Percentiles rank a stretch among this genome's conserved stretches.
phyloP scores from a whole-genome alignment of 345 rosid genomes.

The Theobroma cacao region DNA sequence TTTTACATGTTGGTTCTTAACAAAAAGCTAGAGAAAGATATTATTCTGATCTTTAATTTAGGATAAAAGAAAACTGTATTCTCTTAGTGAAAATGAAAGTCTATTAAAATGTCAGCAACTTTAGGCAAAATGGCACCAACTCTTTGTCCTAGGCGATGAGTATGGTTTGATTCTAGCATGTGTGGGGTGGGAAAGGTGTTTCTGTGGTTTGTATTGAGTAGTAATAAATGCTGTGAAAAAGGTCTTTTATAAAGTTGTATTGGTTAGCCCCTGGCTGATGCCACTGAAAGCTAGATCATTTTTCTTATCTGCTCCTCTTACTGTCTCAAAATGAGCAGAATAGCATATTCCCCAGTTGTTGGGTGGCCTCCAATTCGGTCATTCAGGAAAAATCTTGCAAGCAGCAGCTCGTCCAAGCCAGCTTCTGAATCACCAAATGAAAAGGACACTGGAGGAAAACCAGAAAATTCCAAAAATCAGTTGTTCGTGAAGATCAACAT shows the following conservation, averaged over 20 bases:
- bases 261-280: not conserved
- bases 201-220: not conserved
- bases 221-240: not conserved
- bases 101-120: not conserved
- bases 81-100: not conserved
- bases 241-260: no score
- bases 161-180: not conserved
- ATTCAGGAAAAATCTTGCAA: slow-evolving; percentile 75
- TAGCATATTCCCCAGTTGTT: slow-evolving; percentile 85
- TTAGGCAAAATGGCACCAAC: not conserved
- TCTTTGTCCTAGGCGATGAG: not conserved
- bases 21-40: not conserved
- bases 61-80: not conserved
- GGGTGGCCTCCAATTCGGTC: slow-evolving; percentile 99
- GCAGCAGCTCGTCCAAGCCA: slow-evolving; percentile 57
- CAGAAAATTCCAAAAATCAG: slow-evolving; percentile 31
- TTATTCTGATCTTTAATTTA: not conserved
- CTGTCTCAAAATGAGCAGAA: slow-evolving; percentile 30
- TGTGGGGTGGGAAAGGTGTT: not conserved
- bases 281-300: not conserved
- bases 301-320: slow-evolving; percentile 4
- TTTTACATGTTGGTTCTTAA: not conserved
- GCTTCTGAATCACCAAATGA: slow-evolving; percentile 43
- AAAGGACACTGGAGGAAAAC: slow-evolving; percentile 27
- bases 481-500: slow-evolving; percentile 90